phyloP scores from a whole-genome alignment of 2,329 filamentous ascomycete genomes.

The Epichloe sp. region DNA sequence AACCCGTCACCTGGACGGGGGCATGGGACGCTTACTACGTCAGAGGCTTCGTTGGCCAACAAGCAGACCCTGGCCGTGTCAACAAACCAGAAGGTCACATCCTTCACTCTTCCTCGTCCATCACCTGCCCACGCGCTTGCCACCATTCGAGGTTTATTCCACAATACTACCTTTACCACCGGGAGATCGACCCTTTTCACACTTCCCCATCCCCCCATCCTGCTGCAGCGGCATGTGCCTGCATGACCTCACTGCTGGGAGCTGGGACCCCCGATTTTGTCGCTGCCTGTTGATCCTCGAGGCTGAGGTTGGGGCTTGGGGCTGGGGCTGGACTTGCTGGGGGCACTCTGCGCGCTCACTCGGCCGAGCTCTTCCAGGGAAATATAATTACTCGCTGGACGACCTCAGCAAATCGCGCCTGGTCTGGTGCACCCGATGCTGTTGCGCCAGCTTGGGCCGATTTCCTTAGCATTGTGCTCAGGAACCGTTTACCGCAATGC shows the following conservation, averaged over 20 bases:
- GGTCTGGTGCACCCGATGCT: not conserved
- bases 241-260: slow-evolving; percentile 1
- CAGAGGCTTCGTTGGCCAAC: not conserved
- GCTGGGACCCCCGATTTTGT: not conserved
- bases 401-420: not conserved
- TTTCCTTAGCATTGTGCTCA: not conserved
- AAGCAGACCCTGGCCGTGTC: not conserved
- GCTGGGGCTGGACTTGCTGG: no score
- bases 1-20: not conserved
- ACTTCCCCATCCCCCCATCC: not conserved
- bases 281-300: not conserved
- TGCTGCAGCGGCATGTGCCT: not conserved
- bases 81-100: not conserved
- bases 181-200: not conserved
- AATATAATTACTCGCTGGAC: not conserved
- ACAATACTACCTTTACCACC: not conserved
- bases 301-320: not conserved
- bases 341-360: no score
- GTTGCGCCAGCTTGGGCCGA: not conserved
- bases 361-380: not conserved
- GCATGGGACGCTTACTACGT: not conserved
- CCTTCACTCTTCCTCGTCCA: not conserved
- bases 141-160: not conserved
- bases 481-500: slow-evolving; percentile 8
- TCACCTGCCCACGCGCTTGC: not conserved